These are phyloP conservation scores for Cruciata laevipes DNA, from an alignment of 257 asterid genomes.

Conservation along the genomic window DNA sequence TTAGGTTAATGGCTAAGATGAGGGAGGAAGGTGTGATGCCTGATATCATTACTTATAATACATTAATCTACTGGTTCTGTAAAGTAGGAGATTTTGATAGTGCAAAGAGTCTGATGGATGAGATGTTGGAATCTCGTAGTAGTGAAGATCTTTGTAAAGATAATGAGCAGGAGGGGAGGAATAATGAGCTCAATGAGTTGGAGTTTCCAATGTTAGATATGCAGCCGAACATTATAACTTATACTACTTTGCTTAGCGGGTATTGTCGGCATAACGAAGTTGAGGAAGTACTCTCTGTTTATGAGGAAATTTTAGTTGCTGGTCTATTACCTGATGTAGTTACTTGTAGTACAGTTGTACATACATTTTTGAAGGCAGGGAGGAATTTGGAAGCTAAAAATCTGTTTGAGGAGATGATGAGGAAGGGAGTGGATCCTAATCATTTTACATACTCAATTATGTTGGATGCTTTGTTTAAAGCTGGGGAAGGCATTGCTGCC, in stretches of 20 bases:
- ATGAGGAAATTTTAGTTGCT: constrained; percentile 47
- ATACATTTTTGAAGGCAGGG: constrained; percentile 56
- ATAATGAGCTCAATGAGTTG: constrained; percentile 20
- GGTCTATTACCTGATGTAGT: constrained; percentile 72
- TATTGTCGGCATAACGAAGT: constrained; percentile 30
- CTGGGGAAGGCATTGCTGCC: constrained; percentile 46
- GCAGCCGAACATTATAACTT: constrained; percentile 45
- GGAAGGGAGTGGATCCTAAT: constrained; percentile 59
- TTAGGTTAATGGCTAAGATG: constrained; percentile 52
- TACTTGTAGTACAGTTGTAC: constrained; percentile 48
- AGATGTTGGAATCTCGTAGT: constrained; percentile 27
- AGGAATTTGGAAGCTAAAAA: constrained; percentile 51
- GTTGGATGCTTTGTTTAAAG: constrained; percentile 49
- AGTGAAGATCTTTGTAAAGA: constrained; percentile 1
- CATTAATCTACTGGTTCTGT: constrained; percentile 62
- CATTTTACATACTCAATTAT: constrained; percentile 62
- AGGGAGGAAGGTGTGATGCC: constrained; percentile 40
- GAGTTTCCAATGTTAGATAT: constrained; percentile 21
- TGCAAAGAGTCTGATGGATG: constrained; percentile 56
- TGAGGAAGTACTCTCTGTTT: constrained; percentile 50
- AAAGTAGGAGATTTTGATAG: constrained; percentile 62
- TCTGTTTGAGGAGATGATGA: constrained; percentile 51
- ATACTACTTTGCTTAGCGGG: constrained; percentile 44
- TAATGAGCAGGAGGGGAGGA: constrained; percentile 5
- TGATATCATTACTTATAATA: constrained; percentile 67